Base-by-base conservation (phyloP, 331 rosid species). In the Rhamnella rubrinervis region DNA sequence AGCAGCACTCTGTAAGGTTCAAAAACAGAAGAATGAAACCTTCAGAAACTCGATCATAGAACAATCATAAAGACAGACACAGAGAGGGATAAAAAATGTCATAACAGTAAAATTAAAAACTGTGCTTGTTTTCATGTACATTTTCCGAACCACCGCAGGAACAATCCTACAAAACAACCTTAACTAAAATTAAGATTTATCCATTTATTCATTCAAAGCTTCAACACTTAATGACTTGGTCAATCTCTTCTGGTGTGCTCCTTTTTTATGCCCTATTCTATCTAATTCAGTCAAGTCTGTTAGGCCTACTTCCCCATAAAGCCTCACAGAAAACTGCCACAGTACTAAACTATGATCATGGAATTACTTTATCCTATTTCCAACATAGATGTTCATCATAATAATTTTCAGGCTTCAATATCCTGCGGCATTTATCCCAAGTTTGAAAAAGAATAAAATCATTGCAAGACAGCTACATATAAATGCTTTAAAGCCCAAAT, bases 1-100 rank as follows among this genome's bases (percentile, higher is more conserved):
- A 81, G 80, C 87, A 47, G 83, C 88, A 82, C 80, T 87, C 97
- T 95, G 85, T 58, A 72, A 74, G 46, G 55, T 61, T 81, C 59
- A 70, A 72, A 55, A 71, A 58, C 55, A 55, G 60, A 51, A 55
- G 18, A 71, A 66, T 64, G 49, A 78, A 76, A 68, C 57, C 11
- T 49, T 31, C 25, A 49, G 31, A 18, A 63, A 21, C 55, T 15
- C 6, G 9, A 26, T 37, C 18, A 23, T 37, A 35, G 23, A 59
- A 59, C 51, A 66, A 74, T n/a, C 20, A 25, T 4, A 18, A 15
- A 9, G 59, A 46, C 11, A 26, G n/a, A 50, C 18, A 49, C 2
- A 28, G 52, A 50, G 23, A 35, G 17, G 19, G 70, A 14, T 6
- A 18, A n/a, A 6, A 62, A 26, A 53, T 23, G 25, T 55, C 56